Percentiles rank a stretch among this genome's conserved stretches.
Conservation (phyloP, 1,139 yeast genomes). For the Candida glucosophila region DNA sequence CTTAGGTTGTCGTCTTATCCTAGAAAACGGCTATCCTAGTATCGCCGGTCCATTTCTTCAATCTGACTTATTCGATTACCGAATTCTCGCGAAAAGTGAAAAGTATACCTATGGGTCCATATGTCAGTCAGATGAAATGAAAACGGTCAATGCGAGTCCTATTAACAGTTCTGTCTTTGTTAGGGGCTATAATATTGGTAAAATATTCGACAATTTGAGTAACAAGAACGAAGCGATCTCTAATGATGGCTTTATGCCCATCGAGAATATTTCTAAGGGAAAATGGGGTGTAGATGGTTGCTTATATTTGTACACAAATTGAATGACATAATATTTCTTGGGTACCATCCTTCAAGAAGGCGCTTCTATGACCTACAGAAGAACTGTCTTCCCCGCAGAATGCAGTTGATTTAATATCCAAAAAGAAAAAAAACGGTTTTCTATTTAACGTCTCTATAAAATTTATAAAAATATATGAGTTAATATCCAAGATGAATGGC, state of each 20-base stretch:
- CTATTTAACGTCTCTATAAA: too few species aligned
- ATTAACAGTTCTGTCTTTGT: constrained; percentile 45
- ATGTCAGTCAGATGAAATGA: constrained; percentile 42
- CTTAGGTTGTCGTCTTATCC: constrained; percentile 41
- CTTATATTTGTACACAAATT: constrained; percentile 38
- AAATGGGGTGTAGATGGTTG: constrained; percentile 71
- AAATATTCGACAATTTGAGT: constrained; percentile 11
- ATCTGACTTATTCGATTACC: constrained; percentile 56
- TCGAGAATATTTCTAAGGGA: constrained; percentile 42
- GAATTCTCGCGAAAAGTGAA: constrained; percentile 24
- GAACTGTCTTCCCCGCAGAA: too few species aligned
- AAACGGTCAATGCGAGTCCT: constrained; percentile 24
- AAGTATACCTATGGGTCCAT: constrained; percentile 35
- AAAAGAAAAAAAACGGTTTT: too few species aligned
- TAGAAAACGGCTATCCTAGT: constrained; percentile 40
- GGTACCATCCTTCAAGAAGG: too few species aligned
- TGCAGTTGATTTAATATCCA: too few species aligned
- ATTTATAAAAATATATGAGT: too few species aligned
- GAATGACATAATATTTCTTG: too few species aligned
- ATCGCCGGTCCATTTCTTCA: constrained; percentile 51
- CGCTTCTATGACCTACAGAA: too few species aligned
- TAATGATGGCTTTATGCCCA: constrained; percentile 58
- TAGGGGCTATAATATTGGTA: constrained; percentile 65
- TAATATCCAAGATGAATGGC: too few species aligned
- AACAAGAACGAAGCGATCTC: constrained; percentile 13